phyloP scores from a whole-genome alignment of 257 asterid genomes.

The Nicotiana obtusifolia region DNA sequence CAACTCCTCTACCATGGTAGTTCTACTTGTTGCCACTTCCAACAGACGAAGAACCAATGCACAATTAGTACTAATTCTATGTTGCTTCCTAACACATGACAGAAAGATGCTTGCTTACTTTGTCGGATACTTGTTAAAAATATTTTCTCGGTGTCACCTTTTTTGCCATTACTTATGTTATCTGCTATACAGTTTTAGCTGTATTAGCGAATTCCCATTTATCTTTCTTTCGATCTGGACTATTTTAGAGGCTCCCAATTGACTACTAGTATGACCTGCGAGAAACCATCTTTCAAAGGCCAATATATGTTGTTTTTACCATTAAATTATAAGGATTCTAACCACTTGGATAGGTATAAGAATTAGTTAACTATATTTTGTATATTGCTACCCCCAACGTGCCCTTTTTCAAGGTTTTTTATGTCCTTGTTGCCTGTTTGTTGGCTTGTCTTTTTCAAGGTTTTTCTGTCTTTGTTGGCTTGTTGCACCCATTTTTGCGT shows the following conservation, averaged over 20 bases:
- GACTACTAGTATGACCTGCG: not conserved
- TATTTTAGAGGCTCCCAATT: not conserved
- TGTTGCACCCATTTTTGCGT: not conserved
- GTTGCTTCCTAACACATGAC: not conserved
- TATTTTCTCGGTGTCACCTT: not conserved
- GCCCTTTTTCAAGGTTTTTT: too few species aligned
- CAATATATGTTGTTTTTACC: not conserved
- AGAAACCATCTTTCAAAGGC: not conserved
- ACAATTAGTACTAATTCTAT: not conserved
- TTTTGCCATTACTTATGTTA: not conserved
- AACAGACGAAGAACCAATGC: not conserved
- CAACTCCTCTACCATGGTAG: conserved; percentile 8
- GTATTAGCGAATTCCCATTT: not conserved
- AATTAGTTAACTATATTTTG: too few species aligned
- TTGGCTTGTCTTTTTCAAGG: too few species aligned
- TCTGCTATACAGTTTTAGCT: not conserved
- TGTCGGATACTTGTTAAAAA: not conserved
- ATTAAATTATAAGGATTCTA: not conserved
- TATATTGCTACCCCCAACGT: too few species aligned
- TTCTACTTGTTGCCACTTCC: not conserved
- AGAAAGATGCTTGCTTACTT: not conserved
- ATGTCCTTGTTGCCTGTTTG: too few species aligned
- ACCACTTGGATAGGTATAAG: not conserved
- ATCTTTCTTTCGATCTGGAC: not conserved
- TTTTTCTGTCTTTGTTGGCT: too few species aligned